phyloP scores from a whole-genome alignment of 495 filamentous ascomycete genomes.

The Glonium stellatum region DNA sequence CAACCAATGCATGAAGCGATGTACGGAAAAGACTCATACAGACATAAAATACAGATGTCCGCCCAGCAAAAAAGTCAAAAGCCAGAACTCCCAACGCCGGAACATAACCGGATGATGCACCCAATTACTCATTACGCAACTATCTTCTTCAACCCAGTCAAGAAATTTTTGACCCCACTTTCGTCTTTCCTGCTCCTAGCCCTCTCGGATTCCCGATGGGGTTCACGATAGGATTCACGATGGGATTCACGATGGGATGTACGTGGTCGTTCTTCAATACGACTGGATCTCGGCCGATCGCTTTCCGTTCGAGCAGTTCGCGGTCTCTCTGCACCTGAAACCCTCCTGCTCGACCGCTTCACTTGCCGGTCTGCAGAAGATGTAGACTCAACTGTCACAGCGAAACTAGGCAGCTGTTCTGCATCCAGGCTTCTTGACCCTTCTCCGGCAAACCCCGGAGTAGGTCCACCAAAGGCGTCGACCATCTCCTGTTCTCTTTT shows the following conservation, averaged over 20 bases:
- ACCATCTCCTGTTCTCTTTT: constrained; percentile 18
- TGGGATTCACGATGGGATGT: constrained; percentile 2
- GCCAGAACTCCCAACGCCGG: neutral
- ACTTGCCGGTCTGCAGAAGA: constrained; percentile 7
- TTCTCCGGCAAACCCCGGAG: neutral
- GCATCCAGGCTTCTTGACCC: neutral
- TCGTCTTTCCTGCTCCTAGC: constrained; percentile 17
- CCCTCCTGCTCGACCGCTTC: constrained; percentile 7
- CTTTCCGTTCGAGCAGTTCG: constrained; percentile 15
- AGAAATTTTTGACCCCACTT: constrained; percentile 17
- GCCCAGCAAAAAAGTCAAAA: neutral
- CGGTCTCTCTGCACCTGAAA: constrained; percentile 15
- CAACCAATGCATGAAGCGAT: neutral
- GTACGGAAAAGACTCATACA: neutral
- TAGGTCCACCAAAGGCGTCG: constrained; percentile 13
- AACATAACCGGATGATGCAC: neutral
- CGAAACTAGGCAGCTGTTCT: constrained; percentile 6
- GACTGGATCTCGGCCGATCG: constrained; percentile 3
- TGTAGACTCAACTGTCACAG: neutral
- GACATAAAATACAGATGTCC: neutral
- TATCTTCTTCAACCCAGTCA: constrained; percentile 24
- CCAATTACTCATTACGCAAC: constrained; percentile 4
- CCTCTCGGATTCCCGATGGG: constrained; percentile 12
- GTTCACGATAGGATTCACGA: too few relatives aligned
- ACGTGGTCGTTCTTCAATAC: constrained; percentile 8